Evolutionary conservation across 805 yeast genomes (phyloP).

Genomic region (Pichia occidentalis): DNA sequence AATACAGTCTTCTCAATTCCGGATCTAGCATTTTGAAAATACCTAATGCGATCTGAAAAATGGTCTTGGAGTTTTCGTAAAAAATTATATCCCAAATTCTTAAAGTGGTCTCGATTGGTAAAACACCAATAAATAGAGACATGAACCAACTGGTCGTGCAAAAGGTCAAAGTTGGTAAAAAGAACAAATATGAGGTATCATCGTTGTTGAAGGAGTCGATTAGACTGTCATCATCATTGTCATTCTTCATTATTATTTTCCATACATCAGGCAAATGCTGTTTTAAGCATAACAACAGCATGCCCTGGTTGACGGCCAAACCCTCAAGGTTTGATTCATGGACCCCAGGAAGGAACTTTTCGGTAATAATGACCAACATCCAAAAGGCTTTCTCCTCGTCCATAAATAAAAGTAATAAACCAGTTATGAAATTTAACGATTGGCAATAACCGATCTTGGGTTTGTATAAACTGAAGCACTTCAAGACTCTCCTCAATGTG

Average conservation of each 20-base stretch:
- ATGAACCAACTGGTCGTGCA: constrained; percentile 98
- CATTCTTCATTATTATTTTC: constrained; percentile 38
- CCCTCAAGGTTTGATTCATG: constrained; percentile 90
- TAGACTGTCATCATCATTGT: constrained; percentile 24
- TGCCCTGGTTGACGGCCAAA: constrained; percentile 92
- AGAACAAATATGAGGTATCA: constrained; percentile 45
- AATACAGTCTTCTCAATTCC: constrained; percentile 34
- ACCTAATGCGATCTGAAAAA: constrained; percentile 77
- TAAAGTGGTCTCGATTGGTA: constrained; percentile 83
- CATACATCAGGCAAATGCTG: constrained; percentile 82
- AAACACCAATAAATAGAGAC: constrained; percentile 87
- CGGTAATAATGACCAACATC: constrained; percentile 91
- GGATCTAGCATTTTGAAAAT: constrained; percentile 72
- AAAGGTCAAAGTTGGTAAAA: constrained; percentile 83
- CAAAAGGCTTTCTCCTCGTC: constrained; percentile 95
- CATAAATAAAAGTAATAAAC: constrained; percentile 74
- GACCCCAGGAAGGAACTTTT: constrained; percentile 79
- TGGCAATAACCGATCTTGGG: constrained; percentile 96
- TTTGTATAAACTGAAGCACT: constrained; percentile 76
- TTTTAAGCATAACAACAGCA: constrained; percentile 75
- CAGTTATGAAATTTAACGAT: constrained; percentile 87
- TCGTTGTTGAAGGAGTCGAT: constrained; percentile 29
- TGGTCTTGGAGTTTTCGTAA: constrained; percentile 82
- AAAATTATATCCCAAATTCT: constrained; percentile 94
- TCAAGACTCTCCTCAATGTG: constrained; percentile 71